These are phyloP conservation scores for Apophysomyces elegans DNA, from an alignment of 371 early-diverging fungal species.

Conservation along the genomic window DNA sequence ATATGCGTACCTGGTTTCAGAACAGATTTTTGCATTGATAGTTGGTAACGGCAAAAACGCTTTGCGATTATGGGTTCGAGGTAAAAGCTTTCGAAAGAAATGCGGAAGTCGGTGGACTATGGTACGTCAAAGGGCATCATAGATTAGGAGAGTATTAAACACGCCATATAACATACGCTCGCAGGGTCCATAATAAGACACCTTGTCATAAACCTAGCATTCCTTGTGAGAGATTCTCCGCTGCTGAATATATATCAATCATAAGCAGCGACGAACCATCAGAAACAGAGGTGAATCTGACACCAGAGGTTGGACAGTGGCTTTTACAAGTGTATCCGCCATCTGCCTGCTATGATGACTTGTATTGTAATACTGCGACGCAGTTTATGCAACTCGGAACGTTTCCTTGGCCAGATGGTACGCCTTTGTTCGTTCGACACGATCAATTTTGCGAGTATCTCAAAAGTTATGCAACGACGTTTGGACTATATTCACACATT, in stretches of 20 bases:
- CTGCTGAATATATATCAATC: neutral
- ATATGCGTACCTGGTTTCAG: neutral
- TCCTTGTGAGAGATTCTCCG: constrained; percentile 33
- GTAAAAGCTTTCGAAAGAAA: constrained; percentile 41
- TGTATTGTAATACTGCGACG: constrained; percentile 22
- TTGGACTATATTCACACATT: constrained; percentile 28
- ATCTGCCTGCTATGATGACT: constrained; percentile 13
- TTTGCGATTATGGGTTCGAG: constrained; percentile 36
- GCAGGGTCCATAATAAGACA: constrained; percentile 22
- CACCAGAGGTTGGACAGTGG: constrained; percentile 29
- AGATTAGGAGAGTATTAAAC: neutral
- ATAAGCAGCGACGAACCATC: neutral
- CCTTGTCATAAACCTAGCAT: constrained; percentile 23
- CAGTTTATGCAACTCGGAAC: constrained; percentile 27
- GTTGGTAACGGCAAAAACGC: constrained; percentile 38
- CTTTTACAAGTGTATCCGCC: constrained; percentile 25
- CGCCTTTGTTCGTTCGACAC: constrained; percentile 40
- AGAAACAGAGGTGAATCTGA: constrained; percentile 2
- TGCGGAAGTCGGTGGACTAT: constrained; percentile 35
- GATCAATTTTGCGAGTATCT: constrained; percentile 29
- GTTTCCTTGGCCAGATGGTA: constrained; percentile 24
- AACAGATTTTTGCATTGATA: constrained; percentile 10
- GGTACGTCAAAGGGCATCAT: constrained; percentile 19
- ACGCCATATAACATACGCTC: neutral
- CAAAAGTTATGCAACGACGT: constrained; percentile 29